Evolutionary conservation across 306 rosid species (phyloP).

Genomic region (Notholithocarpus densiflorus): DNA sequence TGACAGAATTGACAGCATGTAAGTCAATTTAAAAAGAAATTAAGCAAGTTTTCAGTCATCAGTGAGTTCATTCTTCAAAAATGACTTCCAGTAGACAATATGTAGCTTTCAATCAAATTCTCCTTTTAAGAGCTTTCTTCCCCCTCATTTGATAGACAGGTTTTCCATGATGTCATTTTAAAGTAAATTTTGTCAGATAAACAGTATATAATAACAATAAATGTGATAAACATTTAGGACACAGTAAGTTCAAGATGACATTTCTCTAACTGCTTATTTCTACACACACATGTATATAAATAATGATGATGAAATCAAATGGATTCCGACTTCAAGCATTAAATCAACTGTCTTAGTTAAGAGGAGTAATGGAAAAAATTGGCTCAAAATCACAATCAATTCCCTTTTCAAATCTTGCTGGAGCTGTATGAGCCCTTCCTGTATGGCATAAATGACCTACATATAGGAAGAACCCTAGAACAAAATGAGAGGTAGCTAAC

Average conservation of each 20-base stretch:
- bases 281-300: too few species aligned
- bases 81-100: neutral
- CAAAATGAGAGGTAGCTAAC: constrained; percentile 1
- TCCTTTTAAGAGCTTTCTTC: too few species aligned
- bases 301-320: too few species aligned
- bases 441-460: neutral
- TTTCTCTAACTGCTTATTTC: neutral
- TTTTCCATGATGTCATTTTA: too few species aligned
- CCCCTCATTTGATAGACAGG: too few species aligned
- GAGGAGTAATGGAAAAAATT: too few species aligned
- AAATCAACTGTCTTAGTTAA: too few species aligned
- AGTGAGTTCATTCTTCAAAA: neutral
- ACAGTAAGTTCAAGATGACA: neutral
- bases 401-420: too few species aligned
- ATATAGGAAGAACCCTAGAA: neutral
- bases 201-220: neutral
- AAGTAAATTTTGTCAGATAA: too few species aligned
- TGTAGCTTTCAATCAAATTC: neutral
- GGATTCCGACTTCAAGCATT: too few species aligned
- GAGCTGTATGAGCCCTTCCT: too few species aligned
- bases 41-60: neutral
- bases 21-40: neutral
- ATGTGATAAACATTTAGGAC: neutral
- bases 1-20: neutral
- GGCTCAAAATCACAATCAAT: too few species aligned